A percentile compares a stretch with the other conserved stretches of the same genome.
These are phyloP conservation scores for Exserohilum rostratum DNA, from an alignment of 2,329 filamentous ascomycete species.

Conservation along the genomic window DNA sequence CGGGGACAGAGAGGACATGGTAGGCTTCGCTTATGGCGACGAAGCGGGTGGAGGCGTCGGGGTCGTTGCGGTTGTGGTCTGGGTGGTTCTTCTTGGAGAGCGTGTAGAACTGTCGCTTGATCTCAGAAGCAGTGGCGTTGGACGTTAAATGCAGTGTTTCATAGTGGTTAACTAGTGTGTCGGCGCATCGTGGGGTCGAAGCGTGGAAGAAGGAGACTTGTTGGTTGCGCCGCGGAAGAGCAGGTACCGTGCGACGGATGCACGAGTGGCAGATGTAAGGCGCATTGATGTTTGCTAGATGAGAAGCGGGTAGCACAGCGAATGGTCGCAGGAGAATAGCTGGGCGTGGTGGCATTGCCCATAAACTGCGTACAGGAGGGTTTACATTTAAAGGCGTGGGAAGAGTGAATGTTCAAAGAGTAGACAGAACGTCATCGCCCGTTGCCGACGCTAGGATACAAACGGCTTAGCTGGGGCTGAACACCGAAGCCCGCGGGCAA, in stretches of 20 bases:
- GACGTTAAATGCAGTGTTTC: slow-evolving; percentile 75
- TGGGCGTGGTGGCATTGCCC: slow-evolving; percentile 39
- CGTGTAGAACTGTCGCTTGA: slow-evolving; percentile 92
- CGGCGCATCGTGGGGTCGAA: slow-evolving; percentile 46
- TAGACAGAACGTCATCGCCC: slow-evolving; percentile 37
- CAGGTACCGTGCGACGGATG: slow-evolving; percentile 15
- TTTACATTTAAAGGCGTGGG: slow-evolving; percentile 1
- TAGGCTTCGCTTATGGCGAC: slow-evolving; percentile 86
- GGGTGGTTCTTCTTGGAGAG: slow-evolving; percentile 94
- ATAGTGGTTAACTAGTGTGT: slow-evolving; percentile 70
- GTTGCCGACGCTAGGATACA: slow-evolving; percentile 7
- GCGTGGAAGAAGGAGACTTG: slow-evolving; percentile 52
- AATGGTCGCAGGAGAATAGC: slow-evolving; percentile 19
- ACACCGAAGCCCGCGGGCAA: slow-evolving; percentile 15
- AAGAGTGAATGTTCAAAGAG: slow-evolving; percentile 16
- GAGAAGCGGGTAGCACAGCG: slow-evolving; percentile 5
- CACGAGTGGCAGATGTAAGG: slow-evolving; percentile 29
- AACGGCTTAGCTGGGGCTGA: slow-evolving; percentile 14
- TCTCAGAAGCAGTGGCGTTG: slow-evolving; percentile 73
- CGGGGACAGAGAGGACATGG: slow-evolving; percentile 71
- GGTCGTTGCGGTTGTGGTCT: slow-evolving; percentile 82
- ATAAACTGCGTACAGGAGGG: slow-evolving; percentile 12
- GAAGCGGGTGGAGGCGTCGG: slow-evolving; percentile 75
- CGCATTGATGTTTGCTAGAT: background rate
- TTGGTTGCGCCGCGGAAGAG: slow-evolving; percentile 13